These are phyloP conservation scores for Eutrema japonicum DNA, from an alignment of 345 rosid species.

Conservation along the genomic window DNA sequence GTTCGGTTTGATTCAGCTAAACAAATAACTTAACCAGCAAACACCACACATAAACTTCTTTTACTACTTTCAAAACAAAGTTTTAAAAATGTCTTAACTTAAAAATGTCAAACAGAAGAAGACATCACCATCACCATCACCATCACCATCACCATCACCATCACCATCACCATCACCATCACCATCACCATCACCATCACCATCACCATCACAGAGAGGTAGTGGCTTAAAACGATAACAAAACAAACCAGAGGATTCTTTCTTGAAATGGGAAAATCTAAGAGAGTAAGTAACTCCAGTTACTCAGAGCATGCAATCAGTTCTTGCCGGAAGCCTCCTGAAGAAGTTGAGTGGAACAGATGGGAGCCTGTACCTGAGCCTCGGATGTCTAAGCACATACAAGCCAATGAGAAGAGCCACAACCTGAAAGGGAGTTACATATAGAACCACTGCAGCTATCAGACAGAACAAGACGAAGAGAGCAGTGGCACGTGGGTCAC, in stretches of 20 bases:
- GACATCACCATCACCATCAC: conserved; percentile 12
- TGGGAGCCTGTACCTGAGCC: conserved; percentile 82
- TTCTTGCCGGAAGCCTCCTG: conserved; percentile 85
- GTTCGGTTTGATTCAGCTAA: neutral
- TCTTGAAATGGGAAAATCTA: neutral
- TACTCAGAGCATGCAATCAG: conserved; percentile 78
- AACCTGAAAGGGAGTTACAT: conserved; percentile 81
- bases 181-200: too few relatives aligned
- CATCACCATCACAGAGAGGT: conserved; percentile 9
- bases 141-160: too few relatives aligned
- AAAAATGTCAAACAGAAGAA: conserved; percentile 22
- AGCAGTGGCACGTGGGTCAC: conserved; percentile 91
- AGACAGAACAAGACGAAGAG: conserved; percentile 78
- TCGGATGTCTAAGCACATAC: conserved; percentile 79
- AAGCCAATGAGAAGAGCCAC: conserved; percentile 62
- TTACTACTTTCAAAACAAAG: neutral
- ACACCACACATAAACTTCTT: neutral
- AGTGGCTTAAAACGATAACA: conserved; percentile 10
- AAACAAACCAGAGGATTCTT: neutral
- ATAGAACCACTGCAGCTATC: conserved; percentile 70
- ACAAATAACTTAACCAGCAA: neutral
- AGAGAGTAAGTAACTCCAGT: conserved; percentile 25
- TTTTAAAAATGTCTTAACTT: neutral
- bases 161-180: too few relatives aligned
- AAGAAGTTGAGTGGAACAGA: conserved; percentile 86